Conservation (phyloP, 768 basidiomycete species). For the Mycena vitilis region DNA sequence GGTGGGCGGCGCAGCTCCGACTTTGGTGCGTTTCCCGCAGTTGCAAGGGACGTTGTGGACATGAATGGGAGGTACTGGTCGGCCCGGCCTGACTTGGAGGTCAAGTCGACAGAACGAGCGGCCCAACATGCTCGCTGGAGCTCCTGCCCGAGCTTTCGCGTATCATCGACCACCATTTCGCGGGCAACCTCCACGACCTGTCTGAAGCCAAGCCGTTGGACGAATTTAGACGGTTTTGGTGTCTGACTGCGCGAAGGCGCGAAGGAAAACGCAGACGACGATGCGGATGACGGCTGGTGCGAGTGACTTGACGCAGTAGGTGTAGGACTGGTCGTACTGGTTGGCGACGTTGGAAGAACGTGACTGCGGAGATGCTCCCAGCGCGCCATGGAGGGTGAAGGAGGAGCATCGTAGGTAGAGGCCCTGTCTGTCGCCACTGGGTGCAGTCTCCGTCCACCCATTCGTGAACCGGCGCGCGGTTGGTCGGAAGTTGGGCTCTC, state of each 20-base stretch:
- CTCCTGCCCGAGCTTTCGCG: constrained; percentile 64
- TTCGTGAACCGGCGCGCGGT: constrained; percentile 20
- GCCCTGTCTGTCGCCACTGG: constrained; percentile 34
- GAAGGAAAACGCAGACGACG: constrained; percentile 39
- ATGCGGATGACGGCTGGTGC: constrained; percentile 44
- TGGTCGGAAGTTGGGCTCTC: constrained; percentile 27
- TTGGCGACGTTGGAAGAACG: constrained; percentile 50
- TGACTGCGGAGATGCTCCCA: constrained; percentile 70
- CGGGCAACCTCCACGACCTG: constrained; percentile 76
- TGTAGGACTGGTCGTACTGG: constrained; percentile 29
- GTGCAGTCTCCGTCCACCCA: constrained; percentile 28
- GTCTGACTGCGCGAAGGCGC: constrained; percentile 43
- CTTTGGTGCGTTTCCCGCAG: constrained; percentile 42
- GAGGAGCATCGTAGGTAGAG: constrained; percentile 62
- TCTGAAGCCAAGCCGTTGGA: constrained; percentile 63
- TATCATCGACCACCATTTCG: constrained; percentile 61
- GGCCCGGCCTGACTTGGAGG: constrained; percentile 38
- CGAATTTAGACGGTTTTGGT: constrained; percentile 64
- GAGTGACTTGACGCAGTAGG: constrained; percentile 43
- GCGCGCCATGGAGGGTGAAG: constrained; percentile 54
- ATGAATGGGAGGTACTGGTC: constrained; percentile 55
- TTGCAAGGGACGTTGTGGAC: constrained; percentile 47
- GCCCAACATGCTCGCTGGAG: constrained; percentile 66
- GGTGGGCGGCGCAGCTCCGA: constrained; percentile 56
- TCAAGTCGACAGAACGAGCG: constrained; percentile 58